These are phyloP conservation scores for Conringia planisiliqua DNA, from an alignment of 345 rosid genomes.

Conservation along the genomic window DNA sequence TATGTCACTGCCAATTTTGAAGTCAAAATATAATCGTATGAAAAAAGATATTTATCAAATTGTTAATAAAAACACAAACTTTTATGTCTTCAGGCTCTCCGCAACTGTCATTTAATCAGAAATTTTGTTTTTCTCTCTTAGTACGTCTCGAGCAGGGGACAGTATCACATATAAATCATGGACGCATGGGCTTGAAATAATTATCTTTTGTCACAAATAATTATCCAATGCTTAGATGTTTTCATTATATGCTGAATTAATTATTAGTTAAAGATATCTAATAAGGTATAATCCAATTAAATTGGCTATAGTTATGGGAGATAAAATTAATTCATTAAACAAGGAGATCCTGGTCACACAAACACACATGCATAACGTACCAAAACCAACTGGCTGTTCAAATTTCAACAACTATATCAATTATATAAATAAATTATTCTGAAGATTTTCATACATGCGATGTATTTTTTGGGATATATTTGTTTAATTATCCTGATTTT, in stretches of 20 bases:
- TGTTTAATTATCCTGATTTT: not conserved
- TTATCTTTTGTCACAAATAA: not conserved
- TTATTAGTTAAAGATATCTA: not conserved
- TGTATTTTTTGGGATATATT: not conserved
- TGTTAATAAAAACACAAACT: not conserved
- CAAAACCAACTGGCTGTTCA: slow-evolving; percentile 28
- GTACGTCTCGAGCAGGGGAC: not conserved
- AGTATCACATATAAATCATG: not conserved
- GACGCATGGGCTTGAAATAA: not conserved
- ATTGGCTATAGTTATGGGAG: slow-evolving; percentile 10
- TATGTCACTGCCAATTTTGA: not conserved
- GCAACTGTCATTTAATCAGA: not conserved
- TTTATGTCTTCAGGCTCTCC: not conserved
- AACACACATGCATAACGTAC: slow-evolving; percentile 29
- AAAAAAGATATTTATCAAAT: not conserved
- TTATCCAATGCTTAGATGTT: not conserved
- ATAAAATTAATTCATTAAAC: not conserved
- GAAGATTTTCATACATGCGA: slow-evolving; percentile 20
- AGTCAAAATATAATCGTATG: not conserved
- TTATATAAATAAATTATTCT: slow-evolving; percentile 6
- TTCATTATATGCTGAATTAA: not conserved
- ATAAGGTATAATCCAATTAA: not conserved
- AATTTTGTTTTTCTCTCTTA: not conserved
- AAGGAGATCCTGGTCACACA: slow-evolving; percentile 22
- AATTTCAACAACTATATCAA: slow-evolving; percentile 29